Evolutionary conservation across 2,329 filamentous ascomycete genomes (phyloP), one percentile per base, ranked within the genome.

Genomic region (Amauroascus verrucosus): DNA sequence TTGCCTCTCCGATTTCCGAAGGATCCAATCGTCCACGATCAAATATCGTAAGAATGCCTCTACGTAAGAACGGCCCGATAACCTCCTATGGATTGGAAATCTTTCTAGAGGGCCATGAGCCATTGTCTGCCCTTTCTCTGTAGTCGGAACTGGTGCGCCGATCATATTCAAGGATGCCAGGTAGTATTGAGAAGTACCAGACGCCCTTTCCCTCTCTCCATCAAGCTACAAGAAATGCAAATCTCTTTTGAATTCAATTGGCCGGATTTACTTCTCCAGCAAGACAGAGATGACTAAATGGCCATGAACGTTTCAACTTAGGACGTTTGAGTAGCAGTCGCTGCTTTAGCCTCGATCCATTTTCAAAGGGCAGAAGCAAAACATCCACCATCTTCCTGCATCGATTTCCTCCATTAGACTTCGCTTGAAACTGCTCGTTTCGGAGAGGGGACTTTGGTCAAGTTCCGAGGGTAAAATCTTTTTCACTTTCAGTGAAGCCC

Each of bases 1-100:
- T 48, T 32, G 26, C 44, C 28, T 33, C 33, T 16, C 45, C 45
- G 45, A 48, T 37, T 48, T 30, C 45, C 45, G 45, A 48, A 30
- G 41, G 41, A 45, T 45, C 41, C 41, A 45, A 28, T n/a, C n/a
- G 3, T 3, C 22, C 11, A 30, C 24, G 41, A 45, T 28, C 24
- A 6, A 16, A 28, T 26, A 6, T 24, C 24, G 1, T 43, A 9
- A 2, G 41, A 45, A 11, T 45, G 6, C 28, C 41, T 28, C 24
- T 22, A 41, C 38, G 38, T 41, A 41, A 41, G 38, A 41, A 13
- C 18, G 18, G 38, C 20, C 38, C 38, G 38, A 41, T 22, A n/a
- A 40, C 18, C n/a, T 3, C 5, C n/a, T 20, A 6, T 18, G n/a
- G 16, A 20, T 14, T 35, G 37, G 37, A 20, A 40, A 5, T 6